Evolutionary conservation across 2,329 filamentous ascomycete species (phyloP), one percentile per base, ranked within the genome.

Genomic region (Penicillium sp.): DNA sequence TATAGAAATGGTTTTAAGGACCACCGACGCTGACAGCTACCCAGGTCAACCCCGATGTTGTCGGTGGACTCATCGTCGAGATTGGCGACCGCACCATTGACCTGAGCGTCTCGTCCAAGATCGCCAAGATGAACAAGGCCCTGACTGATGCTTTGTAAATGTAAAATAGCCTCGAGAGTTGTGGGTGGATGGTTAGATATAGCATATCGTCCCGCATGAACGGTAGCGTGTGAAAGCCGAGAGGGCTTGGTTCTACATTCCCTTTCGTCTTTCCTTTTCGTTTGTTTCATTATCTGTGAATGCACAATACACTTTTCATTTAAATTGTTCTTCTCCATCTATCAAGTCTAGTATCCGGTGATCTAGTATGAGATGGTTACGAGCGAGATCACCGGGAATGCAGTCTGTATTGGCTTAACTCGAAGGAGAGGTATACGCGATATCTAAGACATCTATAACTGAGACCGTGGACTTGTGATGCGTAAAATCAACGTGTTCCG

Each of bases 121-220:
- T 98, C 70, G 79, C 85, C 68, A 94, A 88, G 81, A 86, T 98
- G 80, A 98, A 98, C 86, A 98, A 96, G 84, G 82, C 95, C 67
- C 84, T 98, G 65, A 89, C 79, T 57, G 92, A 98, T 73, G 78
- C 84, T 70, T 76, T 98, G 85, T 98, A 95, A 85, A 88, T 68
- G 64, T 56, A 52, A 54, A 52, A 51, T 52, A 50, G 39, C 43
- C 43, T 41, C 28, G 26, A 43, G 32, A 34, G 37, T 44, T 45
- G 39, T 52, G 50, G 41, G 39, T 44, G 37, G 42, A 37, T 48
- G 47, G 35, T 47, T 44, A 47, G 41, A 52, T 48, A 47, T 50
- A 47, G 47, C 43, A 52, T 49, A 39, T 44, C 43, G 33, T 50
- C 50, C 50, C 47, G 47, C 45, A 48, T 53, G 48, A 52, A 50